These are phyloP conservation scores for Populus nigra DNA, from an alignment of 345 rosid species.

Conservation along the genomic window DNA sequence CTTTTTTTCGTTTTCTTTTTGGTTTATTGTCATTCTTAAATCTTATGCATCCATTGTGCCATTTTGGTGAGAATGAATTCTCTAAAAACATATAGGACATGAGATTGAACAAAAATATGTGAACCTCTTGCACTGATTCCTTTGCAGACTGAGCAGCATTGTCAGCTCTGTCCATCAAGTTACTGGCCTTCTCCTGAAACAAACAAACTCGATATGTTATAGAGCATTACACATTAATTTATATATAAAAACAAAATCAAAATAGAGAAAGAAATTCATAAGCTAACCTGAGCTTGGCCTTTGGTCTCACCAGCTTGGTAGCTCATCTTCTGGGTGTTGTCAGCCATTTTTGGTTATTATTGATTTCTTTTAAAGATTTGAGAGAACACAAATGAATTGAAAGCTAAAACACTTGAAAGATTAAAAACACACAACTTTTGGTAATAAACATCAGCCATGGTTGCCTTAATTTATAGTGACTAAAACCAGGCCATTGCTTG, in stretches of 20 bases:
- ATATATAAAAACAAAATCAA: background rate
- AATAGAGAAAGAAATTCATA: background rate
- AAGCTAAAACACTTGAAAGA: background rate
- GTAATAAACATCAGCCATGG: no score
- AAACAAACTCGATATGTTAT: background rate
- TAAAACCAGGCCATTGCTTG: no score
- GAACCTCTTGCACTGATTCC: no score
- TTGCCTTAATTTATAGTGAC: no score
- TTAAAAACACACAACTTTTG: no score
- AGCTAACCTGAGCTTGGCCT: slow-evolving; percentile 49
- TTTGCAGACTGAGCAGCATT: no score
- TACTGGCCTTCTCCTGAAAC: slow-evolving; percentile 57
- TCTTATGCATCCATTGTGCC: no score
- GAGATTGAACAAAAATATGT: no score
- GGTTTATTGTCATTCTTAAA: no score
- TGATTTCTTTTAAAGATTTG: background rate
- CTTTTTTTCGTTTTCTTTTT: no score
- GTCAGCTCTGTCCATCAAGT: slow-evolving; percentile 21
- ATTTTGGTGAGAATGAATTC: no score
- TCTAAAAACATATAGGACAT: no score
- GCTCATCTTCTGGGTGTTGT: slow-evolving; percentile 33
- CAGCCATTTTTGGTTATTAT: slow-evolving; percentile 6
- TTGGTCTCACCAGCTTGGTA: slow-evolving; percentile 53
- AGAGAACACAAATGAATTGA: background rate
- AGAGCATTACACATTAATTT: background rate